Conservation (phyloP, 2,329 filamentous ascomycete genomes). For the Sarocladiaceae sp. region DNA sequence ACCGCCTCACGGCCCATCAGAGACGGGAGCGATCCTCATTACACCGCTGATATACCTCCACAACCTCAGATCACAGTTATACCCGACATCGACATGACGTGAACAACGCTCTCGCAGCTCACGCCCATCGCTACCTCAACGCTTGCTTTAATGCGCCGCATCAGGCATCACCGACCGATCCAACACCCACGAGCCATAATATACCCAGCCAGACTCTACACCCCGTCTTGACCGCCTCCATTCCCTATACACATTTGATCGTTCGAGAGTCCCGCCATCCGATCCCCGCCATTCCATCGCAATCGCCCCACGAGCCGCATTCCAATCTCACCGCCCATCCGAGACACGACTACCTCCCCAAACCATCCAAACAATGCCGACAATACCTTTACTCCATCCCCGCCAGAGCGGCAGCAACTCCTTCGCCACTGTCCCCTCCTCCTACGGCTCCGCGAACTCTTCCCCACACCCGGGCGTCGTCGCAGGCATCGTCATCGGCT, state of each 20-base stretch:
- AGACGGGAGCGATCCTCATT: too few species aligned
- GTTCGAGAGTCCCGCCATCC: too few species aligned
- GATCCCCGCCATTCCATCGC: too few species aligned
- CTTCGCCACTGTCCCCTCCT: conserved; percentile 27
- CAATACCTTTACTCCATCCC: conserved; percentile 13
- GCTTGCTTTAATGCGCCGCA: background rate
- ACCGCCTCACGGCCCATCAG: too few species aligned
- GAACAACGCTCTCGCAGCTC: too few species aligned
- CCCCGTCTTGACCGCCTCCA: too few species aligned
- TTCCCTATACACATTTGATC: too few species aligned
- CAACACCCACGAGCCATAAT: background rate
- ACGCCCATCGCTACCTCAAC: background rate
- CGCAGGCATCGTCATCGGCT: conserved; percentile 38
- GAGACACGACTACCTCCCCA: background rate
- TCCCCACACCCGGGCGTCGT: conserved; percentile 37
- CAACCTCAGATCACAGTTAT: background rate
- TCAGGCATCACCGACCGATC: conserved; percentile 2
- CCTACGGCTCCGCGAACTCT: conserved; percentile 27
- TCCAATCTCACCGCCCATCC: background rate
- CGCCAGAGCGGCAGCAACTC: conserved; percentile 16
- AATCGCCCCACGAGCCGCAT: background rate
- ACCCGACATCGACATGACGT: background rate
- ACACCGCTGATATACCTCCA: background rate
- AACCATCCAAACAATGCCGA: background rate
- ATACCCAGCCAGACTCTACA: too few species aligned